phyloP scores from a whole-genome alignment of 2,329 filamentous ascomycete species.

The Microsporum audouinii region DNA sequence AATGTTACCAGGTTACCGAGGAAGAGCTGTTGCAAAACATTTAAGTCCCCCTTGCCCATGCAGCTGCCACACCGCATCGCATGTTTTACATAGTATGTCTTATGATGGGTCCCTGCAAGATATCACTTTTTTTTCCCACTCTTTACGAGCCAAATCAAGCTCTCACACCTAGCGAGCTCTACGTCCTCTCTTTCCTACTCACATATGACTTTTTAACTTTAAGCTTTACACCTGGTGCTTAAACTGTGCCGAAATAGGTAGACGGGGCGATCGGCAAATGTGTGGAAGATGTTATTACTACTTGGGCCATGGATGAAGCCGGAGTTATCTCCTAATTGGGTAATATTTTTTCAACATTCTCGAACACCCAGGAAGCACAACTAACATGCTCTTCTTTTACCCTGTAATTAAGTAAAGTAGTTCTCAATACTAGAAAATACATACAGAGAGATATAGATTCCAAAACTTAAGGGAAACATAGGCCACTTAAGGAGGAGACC shows the following conservation, averaged over 20 bases:
- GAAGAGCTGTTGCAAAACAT: not conserved
- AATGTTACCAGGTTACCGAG: not conserved
- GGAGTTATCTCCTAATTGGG: not conserved
- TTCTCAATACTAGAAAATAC: not conserved
- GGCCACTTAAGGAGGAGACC: too few relatives aligned
- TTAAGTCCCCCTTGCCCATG: not conserved
- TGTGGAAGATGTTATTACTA: not conserved
- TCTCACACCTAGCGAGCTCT: not conserved
- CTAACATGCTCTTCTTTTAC: not conserved
- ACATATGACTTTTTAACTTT: not conserved
- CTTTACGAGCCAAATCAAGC: not conserved
- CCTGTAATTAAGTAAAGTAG: not conserved
- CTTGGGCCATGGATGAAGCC: not conserved
- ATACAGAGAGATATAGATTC: too few relatives aligned
- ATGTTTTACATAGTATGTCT: not conserved
- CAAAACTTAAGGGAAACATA: too few relatives aligned
- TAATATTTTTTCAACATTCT: not conserved
- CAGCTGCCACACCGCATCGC: not conserved
- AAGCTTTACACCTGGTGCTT: not conserved
- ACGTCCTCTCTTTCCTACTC: not conserved
- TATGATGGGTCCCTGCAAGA: not conserved
- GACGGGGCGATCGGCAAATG: not conserved
- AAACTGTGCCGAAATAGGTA: not conserved
- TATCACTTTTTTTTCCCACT: not conserved
- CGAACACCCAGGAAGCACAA: not conserved